Conservation (phyloP, 2,329 filamentous ascomycete genomes). For the Ceratocystis papillata region DNA sequence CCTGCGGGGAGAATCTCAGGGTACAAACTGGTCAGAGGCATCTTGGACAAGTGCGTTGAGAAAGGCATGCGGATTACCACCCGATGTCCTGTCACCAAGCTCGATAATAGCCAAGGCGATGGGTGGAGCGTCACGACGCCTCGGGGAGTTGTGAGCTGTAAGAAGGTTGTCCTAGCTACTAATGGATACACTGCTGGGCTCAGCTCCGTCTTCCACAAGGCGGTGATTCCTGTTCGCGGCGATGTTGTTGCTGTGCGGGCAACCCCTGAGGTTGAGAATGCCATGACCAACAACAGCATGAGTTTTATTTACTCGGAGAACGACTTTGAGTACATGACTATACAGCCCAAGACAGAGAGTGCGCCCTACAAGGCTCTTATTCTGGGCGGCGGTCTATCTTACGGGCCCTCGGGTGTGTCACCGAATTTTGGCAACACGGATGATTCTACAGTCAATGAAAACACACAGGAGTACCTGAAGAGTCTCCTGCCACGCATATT, state of each 20-base stretch:
- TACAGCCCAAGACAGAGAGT: constrained; percentile 34
- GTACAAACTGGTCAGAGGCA: constrained; percentile 21
- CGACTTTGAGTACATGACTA: constrained; percentile 59
- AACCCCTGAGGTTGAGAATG: constrained; percentile 3
- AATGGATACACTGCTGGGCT: constrained; percentile 29
- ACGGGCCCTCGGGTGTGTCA: constrained; percentile 35
- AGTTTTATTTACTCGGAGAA: constrained; percentile 46
- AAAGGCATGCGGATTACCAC: constrained; percentile 20
- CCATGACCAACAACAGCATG: constrained; percentile 35
- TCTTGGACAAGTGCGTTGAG: constrained; percentile 19
- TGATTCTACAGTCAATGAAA: constrained; percentile 42
- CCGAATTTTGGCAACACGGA: constrained; percentile 46
- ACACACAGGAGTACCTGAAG: constrained; percentile 41
- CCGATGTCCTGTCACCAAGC: constrained; percentile 17
- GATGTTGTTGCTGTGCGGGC: constrained; percentile 20
- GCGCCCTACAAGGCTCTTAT: constrained; percentile 39
- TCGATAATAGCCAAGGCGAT: neutral
- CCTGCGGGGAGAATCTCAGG: constrained; percentile 21
- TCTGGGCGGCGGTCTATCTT: constrained; percentile 48
- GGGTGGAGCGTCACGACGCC: constrained; percentile 26
- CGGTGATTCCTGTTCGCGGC: constrained; percentile 27
- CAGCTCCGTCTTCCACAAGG: constrained; percentile 24
- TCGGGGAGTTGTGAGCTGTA: constrained; percentile 26
- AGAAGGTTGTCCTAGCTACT: constrained; percentile 28
- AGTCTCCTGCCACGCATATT: constrained; percentile 40